Evolutionary conservation across 2,329 filamentous ascomycete genomes (phyloP), one percentile per base, ranked within the genome.

Genomic region (Fusarium sambucinum): DNA sequence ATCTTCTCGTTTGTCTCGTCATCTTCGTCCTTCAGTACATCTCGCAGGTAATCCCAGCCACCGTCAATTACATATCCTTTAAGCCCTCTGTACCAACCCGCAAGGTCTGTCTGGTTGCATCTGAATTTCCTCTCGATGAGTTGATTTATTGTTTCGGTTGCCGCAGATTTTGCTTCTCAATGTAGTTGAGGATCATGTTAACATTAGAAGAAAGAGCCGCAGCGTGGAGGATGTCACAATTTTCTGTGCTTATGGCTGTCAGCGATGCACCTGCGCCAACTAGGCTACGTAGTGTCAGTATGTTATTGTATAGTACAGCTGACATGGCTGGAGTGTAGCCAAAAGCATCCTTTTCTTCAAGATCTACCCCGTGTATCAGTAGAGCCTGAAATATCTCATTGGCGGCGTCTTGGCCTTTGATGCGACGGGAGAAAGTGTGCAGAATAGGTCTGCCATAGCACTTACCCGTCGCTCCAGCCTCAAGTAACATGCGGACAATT

Each of bases 81-180:
- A 0, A 71, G 4, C 7, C 66, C 66, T 23, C 66, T 65, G n/a
- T 66, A 70, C 63, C 63, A 71, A 1, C 3, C 12, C 35, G 19
- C 48, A 1, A 51, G 33, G 0, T 45, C 8, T 1, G 13, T 3
- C 7, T 23, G 27, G 5, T 48, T 29, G 1, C 48, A 45, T 1
- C 21, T 1, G 0, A 4, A 3, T 3, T 45, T 60, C 7, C 23
- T 42, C 2, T 44, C 17, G 0, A 63, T 25, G 3, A 72, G 17
- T 0, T 6, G 0, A 1, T 14, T 3, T 1, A 71, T 14, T 0
- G 40, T n/a, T 1, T 12, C 4, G 19, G n/a, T 30, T 13, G 51
- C 23, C 2, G 10, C 1, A 2, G 11, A n/a, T n/a, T n/a, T n/a
- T n/a, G n/a, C n/a, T n/a, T n/a, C n/a, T n/a, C n/a, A n/a, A n/a